These are phyloP conservation scores for Spiraea crenata DNA, from an alignment of 331 rosid genomes.

Conservation along the genomic window DNA sequence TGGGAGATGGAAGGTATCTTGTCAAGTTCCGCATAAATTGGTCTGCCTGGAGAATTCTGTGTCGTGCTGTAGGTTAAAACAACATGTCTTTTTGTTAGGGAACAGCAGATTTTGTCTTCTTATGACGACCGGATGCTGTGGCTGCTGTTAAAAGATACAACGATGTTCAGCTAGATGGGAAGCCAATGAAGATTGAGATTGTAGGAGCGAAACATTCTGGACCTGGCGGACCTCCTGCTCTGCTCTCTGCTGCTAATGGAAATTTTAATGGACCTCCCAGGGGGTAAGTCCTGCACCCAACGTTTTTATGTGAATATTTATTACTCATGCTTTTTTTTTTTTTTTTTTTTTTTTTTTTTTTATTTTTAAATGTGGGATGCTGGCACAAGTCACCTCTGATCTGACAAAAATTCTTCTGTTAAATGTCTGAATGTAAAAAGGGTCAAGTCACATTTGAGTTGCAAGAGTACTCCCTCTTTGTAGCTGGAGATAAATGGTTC, in stretches of 20 bases:
- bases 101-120: slow-evolving; percentile 86
- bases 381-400: not conserved
- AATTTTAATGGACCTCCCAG: slow-evolving; percentile 47
- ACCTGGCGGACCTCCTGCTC: slow-evolving; percentile 31
- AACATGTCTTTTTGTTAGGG: slow-evolving; percentile 56
- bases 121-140: slow-evolving; percentile 70
- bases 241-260: slow-evolving; percentile 40
- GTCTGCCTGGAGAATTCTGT: slow-evolving; percentile 34
- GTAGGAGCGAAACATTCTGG: slow-evolving; percentile 82
- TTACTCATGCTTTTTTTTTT: not conserved
- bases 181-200: slow-evolving; percentile 97
- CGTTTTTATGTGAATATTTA: not conserved
- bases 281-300: slow-evolving; percentile 38
- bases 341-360: too few relatives aligned
- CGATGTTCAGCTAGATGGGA: slow-evolving; percentile 90
- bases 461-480: too few relatives aligned
- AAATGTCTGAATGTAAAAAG: not conserved
- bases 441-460: not conserved
- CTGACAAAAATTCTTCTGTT: not conserved
- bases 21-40: slow-evolving; percentile 25
- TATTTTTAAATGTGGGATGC: not conserved
- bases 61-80: slow-evolving; percentile 37
- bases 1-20: slow-evolving; percentile 93
- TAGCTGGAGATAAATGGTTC: not conserved
- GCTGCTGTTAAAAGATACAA: slow-evolving; percentile 96